These are phyloP conservation scores for Cladosporium velox DNA, from an alignment of 2,329 filamentous ascomycete species.

Conservation along the genomic window DNA sequence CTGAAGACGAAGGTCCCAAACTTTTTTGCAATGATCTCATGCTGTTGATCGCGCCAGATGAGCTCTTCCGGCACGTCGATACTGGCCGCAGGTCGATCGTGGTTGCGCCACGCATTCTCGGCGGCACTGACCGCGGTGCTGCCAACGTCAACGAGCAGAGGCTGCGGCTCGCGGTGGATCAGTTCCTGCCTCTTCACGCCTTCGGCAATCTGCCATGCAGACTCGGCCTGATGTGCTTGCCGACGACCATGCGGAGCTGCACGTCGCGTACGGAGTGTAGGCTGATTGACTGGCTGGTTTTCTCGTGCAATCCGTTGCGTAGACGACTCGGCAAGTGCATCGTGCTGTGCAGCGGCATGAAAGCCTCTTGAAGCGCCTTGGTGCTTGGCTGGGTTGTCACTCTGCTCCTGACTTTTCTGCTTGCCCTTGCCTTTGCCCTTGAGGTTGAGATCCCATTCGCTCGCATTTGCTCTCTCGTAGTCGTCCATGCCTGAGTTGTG, in stretches of 20 bases:
- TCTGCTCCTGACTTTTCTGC: background rate
- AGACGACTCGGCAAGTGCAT: background rate
- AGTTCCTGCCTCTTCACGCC: background rate
- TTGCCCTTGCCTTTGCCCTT: background rate
- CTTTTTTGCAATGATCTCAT: slow-evolving; percentile 26
- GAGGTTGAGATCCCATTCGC: slow-evolving; percentile 25
- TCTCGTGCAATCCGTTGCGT: no score
- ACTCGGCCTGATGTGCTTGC: background rate
- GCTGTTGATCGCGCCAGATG: slow-evolving; percentile 20
- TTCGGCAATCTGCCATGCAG: slow-evolving; percentile 1
- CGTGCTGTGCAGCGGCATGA: background rate
- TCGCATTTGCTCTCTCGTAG: slow-evolving; percentile 28
- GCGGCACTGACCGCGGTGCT: slow-evolving; percentile 27
- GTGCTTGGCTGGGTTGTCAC: background rate
- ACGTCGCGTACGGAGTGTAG: background rate
- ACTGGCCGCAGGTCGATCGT: slow-evolving; percentile 18
- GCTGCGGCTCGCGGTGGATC: background rate
- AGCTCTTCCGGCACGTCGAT: slow-evolving; percentile 29
- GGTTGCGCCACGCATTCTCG: slow-evolving; percentile 26
- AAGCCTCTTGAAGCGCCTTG: background rate
- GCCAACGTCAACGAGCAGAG: slow-evolving; percentile 15
- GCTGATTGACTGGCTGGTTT: background rate
- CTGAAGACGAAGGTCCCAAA: slow-evolving; percentile 29
- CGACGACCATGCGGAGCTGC: background rate
- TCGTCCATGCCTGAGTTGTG: slow-evolving; percentile 14